phyloP scores from a whole-genome alignment of 352 stramenopile genomes.

The Phytophthora pluvialis region DNA sequence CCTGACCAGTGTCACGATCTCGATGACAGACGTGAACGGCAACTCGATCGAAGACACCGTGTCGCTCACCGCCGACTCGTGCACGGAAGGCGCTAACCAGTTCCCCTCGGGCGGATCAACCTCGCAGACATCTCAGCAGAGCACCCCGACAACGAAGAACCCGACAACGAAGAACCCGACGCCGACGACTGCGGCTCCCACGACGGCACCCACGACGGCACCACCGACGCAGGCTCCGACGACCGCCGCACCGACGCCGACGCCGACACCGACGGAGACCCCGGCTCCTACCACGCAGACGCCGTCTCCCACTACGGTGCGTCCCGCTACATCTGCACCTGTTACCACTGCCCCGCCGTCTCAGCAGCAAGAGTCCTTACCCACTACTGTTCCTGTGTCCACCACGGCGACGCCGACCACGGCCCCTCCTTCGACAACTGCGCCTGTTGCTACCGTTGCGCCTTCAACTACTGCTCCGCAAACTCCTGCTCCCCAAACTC shows the following conservation, averaged over 20 bases:
- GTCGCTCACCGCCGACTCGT: conserved; percentile 53
- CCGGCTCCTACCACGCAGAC: conserved; percentile 31
- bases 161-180: conserved; percentile 10
- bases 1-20: conserved; percentile 42
- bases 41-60: conserved; percentile 68
- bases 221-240: conserved; percentile 23
- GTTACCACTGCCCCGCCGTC: conserved; percentile 20
- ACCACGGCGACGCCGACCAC: conserved; percentile 22
- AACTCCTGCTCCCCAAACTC: conserved; percentile 16
- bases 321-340: conserved; percentile 32
- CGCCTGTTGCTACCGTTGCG: conserved; percentile 12
- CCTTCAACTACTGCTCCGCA: conserved; percentile 19
- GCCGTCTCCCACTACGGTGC: conserved; percentile 34
- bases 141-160: conserved; percentile 12
- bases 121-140: conserved; percentile 19
- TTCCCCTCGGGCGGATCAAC: conserved; percentile 36
- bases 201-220: conserved; percentile 14
- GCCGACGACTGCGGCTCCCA: conserved; percentile 8
- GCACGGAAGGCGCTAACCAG: conserved; percentile 55
- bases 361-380: conserved; percentile 37
- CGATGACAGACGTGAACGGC: conserved; percentile 62
- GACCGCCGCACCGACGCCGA: conserved; percentile 7
- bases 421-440: conserved; percentile 17
- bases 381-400: conserved; percentile 29
- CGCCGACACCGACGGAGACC: conserved; percentile 18